Evolutionary conservation across 2,329 filamentous ascomycete species (phyloP), one percentile per base, ranked within the genome.

Genomic region (Penicillium hordei): DNA sequence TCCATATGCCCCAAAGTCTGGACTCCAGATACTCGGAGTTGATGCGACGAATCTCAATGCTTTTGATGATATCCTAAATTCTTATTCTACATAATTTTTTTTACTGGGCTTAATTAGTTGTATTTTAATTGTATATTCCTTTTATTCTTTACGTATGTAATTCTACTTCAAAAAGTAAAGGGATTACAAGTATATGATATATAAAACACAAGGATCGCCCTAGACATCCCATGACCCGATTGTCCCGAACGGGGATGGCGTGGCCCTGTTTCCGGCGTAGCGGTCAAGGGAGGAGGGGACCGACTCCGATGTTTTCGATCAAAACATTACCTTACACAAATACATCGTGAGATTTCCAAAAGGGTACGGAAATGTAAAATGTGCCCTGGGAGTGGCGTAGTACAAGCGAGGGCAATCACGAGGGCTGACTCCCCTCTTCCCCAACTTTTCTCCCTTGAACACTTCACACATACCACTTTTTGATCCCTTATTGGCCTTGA

Each of bases 171-270:
- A 43, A 9, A 8, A 43, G 40, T 27, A 48, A 17, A 19, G 10
- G 5, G 10, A 44, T 19, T 44, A 34, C 29, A 23, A 23, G 4
- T 45, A 45, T 45, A 45, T 45, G 43, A 45, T 31, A 21, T 50
- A 51, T 42, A 34, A 31, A 52, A 23, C 25, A 33, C 15, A 21
- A 39, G 21, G 55, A 55, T 39, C 42, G 52, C 27, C 55, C 62
- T 55, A 62, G 49, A 39, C 43, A 61, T 63, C 63, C 58, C 62
- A 66, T 66, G 64, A 66, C 62, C 62, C 57, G 58, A 61, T 46
- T 56, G 39, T 53, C 52, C 59, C 36, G 43, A 51, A 49, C 23
- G 29, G 48, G 38, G 25, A 48, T 53, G 51, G 29, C 5, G 53
- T 55, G 51, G 31, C 42, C 40, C 55, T 59, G 52, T 42, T 59